phyloP scores from a whole-genome alignment of 805 yeast species.

The Yamadazyma phyllophila region DNA sequence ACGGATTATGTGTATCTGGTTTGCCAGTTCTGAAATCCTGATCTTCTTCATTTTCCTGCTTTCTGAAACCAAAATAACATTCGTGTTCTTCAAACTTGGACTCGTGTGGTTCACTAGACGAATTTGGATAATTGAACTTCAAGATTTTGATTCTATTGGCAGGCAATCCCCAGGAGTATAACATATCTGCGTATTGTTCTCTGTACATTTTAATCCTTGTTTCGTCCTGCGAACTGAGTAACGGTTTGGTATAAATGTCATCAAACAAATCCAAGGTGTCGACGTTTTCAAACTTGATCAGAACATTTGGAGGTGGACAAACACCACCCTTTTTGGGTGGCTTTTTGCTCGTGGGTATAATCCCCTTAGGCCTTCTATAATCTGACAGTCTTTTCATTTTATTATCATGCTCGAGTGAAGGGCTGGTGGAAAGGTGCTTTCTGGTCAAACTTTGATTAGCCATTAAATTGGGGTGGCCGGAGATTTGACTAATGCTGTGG shows the following conservation, averaged over 20 bases:
- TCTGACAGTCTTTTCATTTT: neutral
- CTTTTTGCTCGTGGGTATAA: conserved; percentile 1
- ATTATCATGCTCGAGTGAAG: conserved; percentile 1
- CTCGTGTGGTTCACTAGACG: conserved; percentile 2
- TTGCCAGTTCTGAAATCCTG: conserved; percentile 16
- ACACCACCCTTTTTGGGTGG: conserved; percentile 17
- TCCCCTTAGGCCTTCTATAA: conserved; percentile 8
- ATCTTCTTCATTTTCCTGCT: neutral
- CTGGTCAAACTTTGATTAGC: neutral
- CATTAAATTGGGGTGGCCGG: neutral
- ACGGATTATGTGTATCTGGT: conserved; percentile 23
- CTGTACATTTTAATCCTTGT: conserved; percentile 46
- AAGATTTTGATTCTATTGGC: conserved; percentile 75
- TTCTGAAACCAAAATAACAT: conserved; percentile 32
- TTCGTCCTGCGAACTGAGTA: conserved; percentile 40
- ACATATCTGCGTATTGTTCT: conserved; percentile 70
- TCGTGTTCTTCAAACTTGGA: conserved; percentile 28
- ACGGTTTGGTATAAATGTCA: conserved; percentile 36
- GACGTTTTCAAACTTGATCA: conserved; percentile 47
- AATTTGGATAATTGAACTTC: conserved; percentile 56
- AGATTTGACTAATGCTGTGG: neutral
- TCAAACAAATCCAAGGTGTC: conserved; percentile 45
- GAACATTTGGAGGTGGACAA: conserved; percentile 30
- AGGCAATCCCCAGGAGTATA: conserved; percentile 81
- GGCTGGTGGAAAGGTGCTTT: conserved; percentile 5